Evolutionary conservation across 2,329 filamentous ascomycete species (phyloP).

Genomic region (Didymella arachidicola): DNA sequence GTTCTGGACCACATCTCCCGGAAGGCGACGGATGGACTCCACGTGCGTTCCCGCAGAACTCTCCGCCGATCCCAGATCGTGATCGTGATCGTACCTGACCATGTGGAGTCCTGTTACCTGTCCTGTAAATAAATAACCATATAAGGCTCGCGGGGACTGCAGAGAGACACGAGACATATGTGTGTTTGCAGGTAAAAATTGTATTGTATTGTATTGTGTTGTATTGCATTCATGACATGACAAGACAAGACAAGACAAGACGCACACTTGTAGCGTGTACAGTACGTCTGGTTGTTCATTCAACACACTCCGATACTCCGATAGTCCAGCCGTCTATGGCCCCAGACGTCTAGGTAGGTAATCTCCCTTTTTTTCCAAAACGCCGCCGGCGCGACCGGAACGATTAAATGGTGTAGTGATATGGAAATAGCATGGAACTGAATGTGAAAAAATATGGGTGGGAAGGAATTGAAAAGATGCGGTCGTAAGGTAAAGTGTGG

Average conservation of each 20-base stretch:
- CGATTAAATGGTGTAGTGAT: conserved; percentile 17
- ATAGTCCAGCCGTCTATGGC: neutral
- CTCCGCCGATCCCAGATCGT: neutral
- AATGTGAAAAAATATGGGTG: neutral
- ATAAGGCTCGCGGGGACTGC: no score
- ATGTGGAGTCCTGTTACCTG: neutral
- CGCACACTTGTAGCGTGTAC: neutral
- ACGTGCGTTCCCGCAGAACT: neutral
- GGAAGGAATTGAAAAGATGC: neutral
- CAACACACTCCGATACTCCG: neutral
- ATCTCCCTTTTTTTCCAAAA: neutral
- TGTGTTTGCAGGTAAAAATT: no score
- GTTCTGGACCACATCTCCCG: neutral
- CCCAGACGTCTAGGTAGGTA: conserved; percentile 6
- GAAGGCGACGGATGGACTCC: conserved; percentile 5
- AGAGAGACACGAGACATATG: no score
- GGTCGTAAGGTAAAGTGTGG: conserved; percentile 5
- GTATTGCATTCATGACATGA: neutral
- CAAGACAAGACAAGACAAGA: neutral
- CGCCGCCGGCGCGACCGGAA: conserved; percentile 1
- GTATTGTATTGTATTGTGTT: neutral
- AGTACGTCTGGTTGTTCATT: conserved; percentile 9
- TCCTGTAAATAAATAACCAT: no score
- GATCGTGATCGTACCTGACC: neutral
- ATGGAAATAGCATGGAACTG: conserved; percentile 17